Conservation (phyloP, 805 yeast genomes). For the Wickerhamiella domercqiae region DNA sequence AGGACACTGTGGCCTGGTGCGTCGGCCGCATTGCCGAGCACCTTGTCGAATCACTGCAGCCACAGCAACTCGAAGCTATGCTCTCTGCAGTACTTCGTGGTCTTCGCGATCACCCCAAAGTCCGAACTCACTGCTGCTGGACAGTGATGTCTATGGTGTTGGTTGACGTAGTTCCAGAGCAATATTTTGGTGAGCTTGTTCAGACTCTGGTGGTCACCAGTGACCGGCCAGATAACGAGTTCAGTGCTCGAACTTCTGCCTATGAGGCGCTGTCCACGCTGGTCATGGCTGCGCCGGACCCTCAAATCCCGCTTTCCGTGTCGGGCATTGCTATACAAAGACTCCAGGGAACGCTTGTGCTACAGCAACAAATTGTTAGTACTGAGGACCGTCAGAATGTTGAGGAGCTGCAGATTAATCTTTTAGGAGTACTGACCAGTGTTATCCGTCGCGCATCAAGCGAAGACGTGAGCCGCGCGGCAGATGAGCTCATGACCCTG, state of each 20-base stretch:
- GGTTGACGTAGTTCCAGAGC: conserved; percentile 39
- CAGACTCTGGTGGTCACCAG: conserved; percentile 59
- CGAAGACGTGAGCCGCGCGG: conserved; percentile 42
- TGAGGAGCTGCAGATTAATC: conserved; percentile 77
- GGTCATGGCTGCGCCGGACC: conserved; percentile 59
- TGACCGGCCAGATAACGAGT: conserved; percentile 64
- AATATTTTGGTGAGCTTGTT: conserved; percentile 51
- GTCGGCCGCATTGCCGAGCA: conserved; percentile 89
- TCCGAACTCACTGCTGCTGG: conserved; percentile 97
- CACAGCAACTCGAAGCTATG: conserved; percentile 53
- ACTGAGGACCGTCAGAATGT: conserved; percentile 62
- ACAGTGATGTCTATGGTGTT: conserved; percentile 82
- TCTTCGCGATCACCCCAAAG: conserved; percentile 81
- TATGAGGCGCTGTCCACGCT: conserved; percentile 81
- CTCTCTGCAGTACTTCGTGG: conserved; percentile 64
- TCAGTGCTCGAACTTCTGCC: conserved; percentile 85
- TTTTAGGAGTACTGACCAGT: conserved; percentile 60
- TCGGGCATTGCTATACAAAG: conserved; percentile 63
- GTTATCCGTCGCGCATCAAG: conserved; percentile 65
- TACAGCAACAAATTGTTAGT: conserved; percentile 43
- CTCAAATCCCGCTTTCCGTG: conserved; percentile 48
- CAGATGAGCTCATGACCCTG: conserved; percentile 75
- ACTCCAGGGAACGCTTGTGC: conserved; percentile 48
- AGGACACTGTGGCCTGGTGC: conserved; percentile 98
- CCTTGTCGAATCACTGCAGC: conserved; percentile 60